Evolutionary conservation across 208 protist species (phyloP), one percentile per base, ranked within the genome.

Genomic region (Herpetomonas muscarum): DNA sequence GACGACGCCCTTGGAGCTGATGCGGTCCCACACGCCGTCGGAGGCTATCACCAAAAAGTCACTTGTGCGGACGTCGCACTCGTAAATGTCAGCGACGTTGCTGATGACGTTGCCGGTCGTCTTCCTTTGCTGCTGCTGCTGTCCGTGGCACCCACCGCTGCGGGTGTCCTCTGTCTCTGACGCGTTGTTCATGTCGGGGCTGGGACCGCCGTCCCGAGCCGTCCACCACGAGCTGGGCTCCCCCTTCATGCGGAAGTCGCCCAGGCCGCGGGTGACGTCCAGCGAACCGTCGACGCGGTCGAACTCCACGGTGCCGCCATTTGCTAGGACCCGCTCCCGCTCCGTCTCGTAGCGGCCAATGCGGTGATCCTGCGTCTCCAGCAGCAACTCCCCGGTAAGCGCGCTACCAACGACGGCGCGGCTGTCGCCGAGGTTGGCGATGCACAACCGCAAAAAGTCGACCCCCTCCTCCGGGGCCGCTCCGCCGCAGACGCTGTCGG

Each of bases 1-100:
- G 19, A 84, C 63, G 6, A 72, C 89, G 21, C 75, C 77, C 55
- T 79, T 67, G 12, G 80, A 76, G 3, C 34, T 62, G 58, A 96
- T 79, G 54, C 54, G 28, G 42, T 91, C 83, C 90, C 90, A 96
- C 42, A 96, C 52, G 19, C 90, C 86, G 37, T 90, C 79, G 12
- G 76, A 85, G 2, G 81, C 87, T 0, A 94, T 56, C 22, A 94
- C 52, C 21, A 96, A 55, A 72, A 94, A 92, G 28, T 90, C 81
- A 15, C 71, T 75, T 0, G 65, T 67, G 7, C 51, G 55, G n/a
- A 93, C 54, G 19, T 77, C 61, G 49, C 65, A 72, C 55, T 88
- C 78, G 41, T 84, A 81, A 9, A 91, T 70, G 46, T 93, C 80
- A 1, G 79, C 80, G 41, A 87, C 70, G 56, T 91, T 91, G 67